Percentiles rank a stretch among this genome's conserved stretches.
phyloP scores from a whole-genome alignment of 176 grass and related monocot genomes.

The Ananas comosus region DNA sequence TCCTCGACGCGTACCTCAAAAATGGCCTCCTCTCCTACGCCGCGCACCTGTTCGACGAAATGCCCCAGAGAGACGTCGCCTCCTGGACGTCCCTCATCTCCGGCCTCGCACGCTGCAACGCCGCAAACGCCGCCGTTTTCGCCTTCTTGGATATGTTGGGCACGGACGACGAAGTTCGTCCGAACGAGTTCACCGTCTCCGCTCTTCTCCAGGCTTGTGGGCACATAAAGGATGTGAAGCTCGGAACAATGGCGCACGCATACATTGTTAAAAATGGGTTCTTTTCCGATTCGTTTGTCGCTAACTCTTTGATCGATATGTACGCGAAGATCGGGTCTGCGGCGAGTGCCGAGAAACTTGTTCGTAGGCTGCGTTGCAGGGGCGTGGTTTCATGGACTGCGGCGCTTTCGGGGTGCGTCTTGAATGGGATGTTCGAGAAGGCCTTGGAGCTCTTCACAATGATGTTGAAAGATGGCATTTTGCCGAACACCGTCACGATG shows the following conservation, averaged over 20 bases:
- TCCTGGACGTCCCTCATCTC: conserved; percentile 53
- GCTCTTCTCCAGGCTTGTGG: conserved; percentile 50
- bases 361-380: conserved; percentile 35
- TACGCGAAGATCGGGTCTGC: conserved; percentile 50
- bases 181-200: conserved; percentile 60
- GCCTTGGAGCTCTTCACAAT: conserved; percentile 38
- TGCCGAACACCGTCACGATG: conserved; percentile 53
- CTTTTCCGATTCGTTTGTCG: conserved; percentile 34
- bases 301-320: conserved; percentile 49
- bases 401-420: conserved; percentile 46
- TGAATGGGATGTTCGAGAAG: conserved; percentile 44
- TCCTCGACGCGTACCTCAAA: conserved; percentile 17
- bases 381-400: conserved; percentile 66
- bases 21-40: conserved; percentile 34
- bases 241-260: conserved; percentile 50
- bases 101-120: conserved; percentile 30
- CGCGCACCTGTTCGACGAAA: conserved; percentile 47
- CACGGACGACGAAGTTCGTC: not conserved
- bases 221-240: conserved; percentile 28
- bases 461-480: conserved; percentile 56
- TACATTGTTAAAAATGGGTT: conserved; percentile 45
- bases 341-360: conserved; percentile 28
- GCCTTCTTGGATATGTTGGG: conserved; percentile 45
- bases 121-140: conserved; percentile 30
- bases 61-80: conserved; percentile 46